Percentiles rank a stretch among this genome's conserved stretches.
These are phyloP conservation scores for Lecanosticta acicola DNA, from an alignment of 2,329 filamentous ascomycete genomes.

Conservation along the genomic window DNA sequence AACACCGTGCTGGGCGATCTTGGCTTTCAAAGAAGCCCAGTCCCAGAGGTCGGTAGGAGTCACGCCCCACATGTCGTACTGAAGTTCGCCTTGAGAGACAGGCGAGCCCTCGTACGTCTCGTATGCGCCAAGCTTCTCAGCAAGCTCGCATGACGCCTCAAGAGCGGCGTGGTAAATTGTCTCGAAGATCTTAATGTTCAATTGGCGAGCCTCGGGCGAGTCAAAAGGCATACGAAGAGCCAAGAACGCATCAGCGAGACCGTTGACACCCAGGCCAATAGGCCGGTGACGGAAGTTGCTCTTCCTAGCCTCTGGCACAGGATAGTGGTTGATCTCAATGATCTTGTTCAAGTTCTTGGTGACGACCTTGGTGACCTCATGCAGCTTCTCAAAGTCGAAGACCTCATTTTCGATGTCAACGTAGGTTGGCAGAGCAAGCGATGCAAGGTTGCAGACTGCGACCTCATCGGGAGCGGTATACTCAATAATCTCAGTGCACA, in stretches of 20 bases:
- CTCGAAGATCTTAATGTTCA: conserved; percentile 99
- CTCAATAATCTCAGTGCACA: conserved; percentile 98
- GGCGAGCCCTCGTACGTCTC: conserved; percentile 88
- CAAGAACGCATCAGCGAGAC: conserved; percentile 96
- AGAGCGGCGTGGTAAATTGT: conserved; percentile 97
- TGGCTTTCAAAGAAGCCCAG: conserved; percentile 80
- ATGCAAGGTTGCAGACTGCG: conserved; percentile 96
- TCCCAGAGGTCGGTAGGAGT: conserved; percentile 95
- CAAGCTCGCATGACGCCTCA: conserved; percentile 80
- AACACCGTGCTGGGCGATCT: conserved; percentile 87
- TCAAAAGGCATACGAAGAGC: conserved; percentile 95
- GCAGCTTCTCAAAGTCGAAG: conserved; percentile 95
- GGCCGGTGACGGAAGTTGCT: conserved; percentile 97
- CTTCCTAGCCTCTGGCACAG: conserved; percentile 85
- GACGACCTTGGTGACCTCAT: conserved; percentile 87
- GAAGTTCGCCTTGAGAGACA: conserved; percentile 88
- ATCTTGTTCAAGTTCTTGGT: conserved; percentile 96
- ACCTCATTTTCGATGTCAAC: conserved; percentile 78
- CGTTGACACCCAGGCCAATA: conserved; percentile 93
- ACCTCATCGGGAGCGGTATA: conserved; percentile 97
- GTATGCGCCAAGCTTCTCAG: conserved; percentile 78
- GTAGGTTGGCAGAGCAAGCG: conserved; percentile 82
- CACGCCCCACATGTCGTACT: conserved; percentile 98
- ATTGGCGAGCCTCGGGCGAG: conserved; percentile 83
- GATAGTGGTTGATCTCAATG: conserved; percentile 97